A percentile compares a stretch with the other conserved stretches of the same genome.
Conservation (phyloP, 495 filamentous ascomycete species). For the Hyphodiscus hymeniophilus region DNA sequence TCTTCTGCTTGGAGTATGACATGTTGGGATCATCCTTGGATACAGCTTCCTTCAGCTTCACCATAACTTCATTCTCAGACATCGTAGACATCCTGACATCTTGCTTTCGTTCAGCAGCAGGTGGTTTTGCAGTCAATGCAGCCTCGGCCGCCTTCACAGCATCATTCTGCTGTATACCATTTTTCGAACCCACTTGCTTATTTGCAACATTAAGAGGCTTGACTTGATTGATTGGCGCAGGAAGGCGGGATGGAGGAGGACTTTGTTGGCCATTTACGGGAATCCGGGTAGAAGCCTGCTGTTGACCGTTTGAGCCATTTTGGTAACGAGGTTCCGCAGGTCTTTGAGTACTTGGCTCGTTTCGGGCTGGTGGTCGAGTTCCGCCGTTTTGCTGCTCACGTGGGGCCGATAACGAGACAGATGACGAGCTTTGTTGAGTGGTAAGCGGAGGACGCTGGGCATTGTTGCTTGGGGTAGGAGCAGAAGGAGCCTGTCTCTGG, state of each 20-base stretch:
- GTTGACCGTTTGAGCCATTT: slow-evolving; percentile 12
- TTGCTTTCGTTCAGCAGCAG: slow-evolving; percentile 62
- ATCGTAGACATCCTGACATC: slow-evolving; percentile 94
- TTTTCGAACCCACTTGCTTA: slow-evolving; percentile 54
- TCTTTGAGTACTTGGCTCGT: slow-evolving; percentile 12
- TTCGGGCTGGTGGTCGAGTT: slow-evolving; percentile 9
- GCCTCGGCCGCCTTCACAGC: slow-evolving; percentile 74
- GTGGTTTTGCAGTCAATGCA: slow-evolving; percentile 66
- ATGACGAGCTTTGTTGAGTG: slow-evolving; percentile 33
- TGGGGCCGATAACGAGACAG: slow-evolving; percentile 10
- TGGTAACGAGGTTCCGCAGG: slow-evolving; percentile 21
- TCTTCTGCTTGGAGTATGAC: slow-evolving; percentile 96
- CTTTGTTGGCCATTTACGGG: slow-evolving; percentile 39
- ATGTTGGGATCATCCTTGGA: slow-evolving; percentile 86
- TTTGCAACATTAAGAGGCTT: slow-evolving; percentile 87
- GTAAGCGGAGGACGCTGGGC: slow-evolving; percentile 25
- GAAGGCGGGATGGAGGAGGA: slow-evolving; percentile 47
- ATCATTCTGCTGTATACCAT: slow-evolving; percentile 42
- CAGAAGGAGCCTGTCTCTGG: slow-evolving; percentile 42
- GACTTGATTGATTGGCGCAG: slow-evolving; percentile 57
- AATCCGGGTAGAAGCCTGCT: slow-evolving; percentile 38
- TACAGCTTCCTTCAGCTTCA: slow-evolving; percentile 82
- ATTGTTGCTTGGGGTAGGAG: slow-evolving; percentile 32
- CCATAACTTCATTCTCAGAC: slow-evolving; percentile 95
- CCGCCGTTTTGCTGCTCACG: slow-evolving; percentile 15